Percentiles rank a stretch among this genome's conserved stretches.
These are phyloP conservation scores for Podaxis sp. DNA, from an alignment of 768 basidiomycete species.

Conservation along the genomic window DNA sequence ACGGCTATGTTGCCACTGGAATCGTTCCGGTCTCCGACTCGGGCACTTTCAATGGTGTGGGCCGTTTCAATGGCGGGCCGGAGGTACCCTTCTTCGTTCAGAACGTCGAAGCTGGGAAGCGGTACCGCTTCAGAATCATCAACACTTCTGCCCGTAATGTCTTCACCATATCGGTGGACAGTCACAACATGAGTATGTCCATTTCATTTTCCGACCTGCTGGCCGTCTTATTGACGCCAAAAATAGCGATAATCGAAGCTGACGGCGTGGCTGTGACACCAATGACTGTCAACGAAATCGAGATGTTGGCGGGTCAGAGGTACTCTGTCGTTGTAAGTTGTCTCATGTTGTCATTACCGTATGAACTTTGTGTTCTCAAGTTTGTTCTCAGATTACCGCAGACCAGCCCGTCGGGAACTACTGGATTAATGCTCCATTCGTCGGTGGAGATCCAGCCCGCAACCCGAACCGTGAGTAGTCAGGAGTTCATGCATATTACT, in stretches of 20 bases:
- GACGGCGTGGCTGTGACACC: slow-evolving; percentile 30
- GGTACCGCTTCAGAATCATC: slow-evolving; percentile 27
- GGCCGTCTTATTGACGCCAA: slow-evolving; percentile 18
- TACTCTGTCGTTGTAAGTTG: slow-evolving; percentile 24
- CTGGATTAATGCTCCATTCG: slow-evolving; percentile 34
- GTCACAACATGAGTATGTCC: slow-evolving; percentile 32
- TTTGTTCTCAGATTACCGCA: slow-evolving; percentile 20
- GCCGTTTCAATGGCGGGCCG: slow-evolving; percentile 34
- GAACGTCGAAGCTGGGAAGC: slow-evolving; percentile 29
- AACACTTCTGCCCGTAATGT: slow-evolving; percentile 27
- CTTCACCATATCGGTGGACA: slow-evolving; percentile 43
- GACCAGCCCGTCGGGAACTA: slow-evolving; percentile 27
- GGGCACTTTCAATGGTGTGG: slow-evolving; percentile 36
- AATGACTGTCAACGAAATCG: slow-evolving; percentile 30
- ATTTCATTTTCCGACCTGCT: slow-evolving; percentile 25
- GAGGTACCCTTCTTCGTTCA: slow-evolving; percentile 28
- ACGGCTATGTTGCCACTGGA: slow-evolving; percentile 17
- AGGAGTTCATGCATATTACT: slow-evolving; percentile 23
- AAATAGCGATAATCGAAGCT: slow-evolving; percentile 14
- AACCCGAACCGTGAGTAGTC: slow-evolving; percentile 7
- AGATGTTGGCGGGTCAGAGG: slow-evolving; percentile 33
- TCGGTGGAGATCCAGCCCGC: slow-evolving; percentile 21
- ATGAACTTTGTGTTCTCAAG: not conserved
- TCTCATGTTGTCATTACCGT: not conserved
- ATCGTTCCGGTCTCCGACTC: slow-evolving; percentile 25